Evolutionary conservation across 108 stramenopile species (phyloP).

Genomic region (Aurantiochytrium sp.): DNA sequence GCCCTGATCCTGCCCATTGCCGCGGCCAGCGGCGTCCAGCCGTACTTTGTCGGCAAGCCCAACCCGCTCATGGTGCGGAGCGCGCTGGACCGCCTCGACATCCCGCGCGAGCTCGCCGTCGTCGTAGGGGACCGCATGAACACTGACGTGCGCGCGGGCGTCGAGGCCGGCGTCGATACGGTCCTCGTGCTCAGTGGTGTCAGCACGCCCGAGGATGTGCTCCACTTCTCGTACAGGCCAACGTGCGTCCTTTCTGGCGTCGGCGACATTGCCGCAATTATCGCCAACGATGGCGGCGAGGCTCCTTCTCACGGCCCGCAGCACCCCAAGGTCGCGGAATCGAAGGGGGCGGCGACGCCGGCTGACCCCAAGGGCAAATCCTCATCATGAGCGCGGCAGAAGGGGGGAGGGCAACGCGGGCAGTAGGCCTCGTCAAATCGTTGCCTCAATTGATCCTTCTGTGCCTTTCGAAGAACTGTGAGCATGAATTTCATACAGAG

Average conservation of each 20-base stretch:
- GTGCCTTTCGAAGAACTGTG: too few species aligned
- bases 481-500: too few species aligned
- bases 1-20: background rate
- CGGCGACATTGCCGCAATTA: slow-evolving; percentile 6
- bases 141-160: background rate
- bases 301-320: too few species aligned
- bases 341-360: too few species aligned
- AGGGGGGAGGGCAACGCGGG: too few species aligned
- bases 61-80: slow-evolving; percentile 27
- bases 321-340: too few species aligned
- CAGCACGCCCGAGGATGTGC: background rate
- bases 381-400: too few species aligned
- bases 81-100: background rate
- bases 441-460: too few species aligned
- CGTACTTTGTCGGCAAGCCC: background rate
- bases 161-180: slow-evolving; percentile 6
- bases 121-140: slow-evolving; percentile 25
- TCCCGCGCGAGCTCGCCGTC: background rate
- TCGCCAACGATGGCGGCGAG: background rate
- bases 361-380: too few species aligned
- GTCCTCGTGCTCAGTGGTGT: slow-evolving; percentile 1
- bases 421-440: too few species aligned
- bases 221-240: background rate
- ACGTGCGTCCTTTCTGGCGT: background rate
- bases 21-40: background rate